Base-by-base conservation (phyloP, 139 green algal species). In the Chlamydomonas sphaeroides region DNA sequence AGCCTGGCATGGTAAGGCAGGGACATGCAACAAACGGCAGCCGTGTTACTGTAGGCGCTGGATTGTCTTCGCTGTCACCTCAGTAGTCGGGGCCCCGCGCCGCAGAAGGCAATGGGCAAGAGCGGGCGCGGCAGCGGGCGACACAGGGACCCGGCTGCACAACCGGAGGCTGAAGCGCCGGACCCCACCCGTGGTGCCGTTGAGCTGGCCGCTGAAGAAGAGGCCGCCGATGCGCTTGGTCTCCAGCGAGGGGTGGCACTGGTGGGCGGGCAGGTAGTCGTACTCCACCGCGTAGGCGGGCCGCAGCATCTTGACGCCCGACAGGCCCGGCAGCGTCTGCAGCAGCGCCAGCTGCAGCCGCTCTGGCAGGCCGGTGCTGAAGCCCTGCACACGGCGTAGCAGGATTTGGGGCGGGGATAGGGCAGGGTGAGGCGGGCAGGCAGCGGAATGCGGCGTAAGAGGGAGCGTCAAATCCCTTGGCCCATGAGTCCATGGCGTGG, bases 221-320 rank as follows among this genome's bases (percentile, higher is more conserved):
- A 99, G 94, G 26, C 97, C 96, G 30, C 35, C 45, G n/a, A 97
- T 65, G 30, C 78, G 85, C 89, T 98, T 98, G 35, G 96, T 99
- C 91, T 99, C 94, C 51, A 99, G 92, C 41, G 94, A 95, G 61
- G 88, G 74, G 66, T 91, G 42, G 87, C 95, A 98, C 91, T 99
- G 83, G 86, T 97, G 85, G 0, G 96, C 97, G 0, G 97, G 96
- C 56, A 99, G 85, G 94, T 98, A 99, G 90, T 99, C 97, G 85
- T 99, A 99, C 88, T 99, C 97, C 57, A 99, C 97, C 11, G 96
- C 96, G 74, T 99, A 99, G 0, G 96, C 97, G 0, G 97, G 94
- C 33, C 96, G 87, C 86, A 99, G 89, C 84, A 88, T 88, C 36
- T 72, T 53, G 36, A 81, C 81, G 21, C 84, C 36, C 91, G 98